A percentile compares a stretch with the other conserved stretches of the same genome.
These are phyloP conservation scores for Trichoderma hamatum DNA, from an alignment of 2,329 filamentous ascomycete genomes.

Conservation along the genomic window DNA sequence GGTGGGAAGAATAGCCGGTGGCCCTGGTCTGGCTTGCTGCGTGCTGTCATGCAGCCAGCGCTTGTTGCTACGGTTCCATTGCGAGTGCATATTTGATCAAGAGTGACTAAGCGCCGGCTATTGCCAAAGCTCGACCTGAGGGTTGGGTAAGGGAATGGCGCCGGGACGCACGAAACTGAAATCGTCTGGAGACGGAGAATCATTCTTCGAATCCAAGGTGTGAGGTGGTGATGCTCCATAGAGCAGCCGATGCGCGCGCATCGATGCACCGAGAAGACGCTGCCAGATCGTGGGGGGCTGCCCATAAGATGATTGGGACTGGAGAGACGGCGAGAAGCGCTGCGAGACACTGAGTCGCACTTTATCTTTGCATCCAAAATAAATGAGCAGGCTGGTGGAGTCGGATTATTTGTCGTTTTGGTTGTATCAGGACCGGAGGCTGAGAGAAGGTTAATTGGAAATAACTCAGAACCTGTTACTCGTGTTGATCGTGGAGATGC, in stretches of 20 bases:
- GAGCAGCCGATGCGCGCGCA: constrained; percentile 17
- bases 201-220: neutral
- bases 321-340: constrained; percentile 5
- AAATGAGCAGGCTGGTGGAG: neutral
- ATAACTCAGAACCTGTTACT: neutral
- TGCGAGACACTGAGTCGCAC: neutral
- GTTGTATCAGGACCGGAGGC: neutral
- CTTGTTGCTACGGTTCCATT: constrained; percentile 23
- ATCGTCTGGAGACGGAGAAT: neutral
- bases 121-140: constrained; percentile 5
- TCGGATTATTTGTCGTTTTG: neutral
- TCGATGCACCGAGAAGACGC: constrained; percentile 3
- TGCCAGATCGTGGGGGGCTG: constrained; percentile 16
- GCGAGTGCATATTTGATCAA: constrained; percentile 3
- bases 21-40: constrained; percentile 1
- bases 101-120: constrained; percentile 23
- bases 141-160: constrained; percentile 4
- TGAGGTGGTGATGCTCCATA: neutral
- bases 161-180: neutral
- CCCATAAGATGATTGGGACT: constrained; percentile 9
- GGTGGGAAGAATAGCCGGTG: neutral
- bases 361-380: neutral
- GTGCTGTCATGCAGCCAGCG: constrained; percentile 20
- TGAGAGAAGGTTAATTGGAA: constrained; percentile 19
- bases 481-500: neutral